Evolutionary conservation across 352 stramenopile species (phyloP).

Genomic region (Globisporangium yorkense): DNA sequence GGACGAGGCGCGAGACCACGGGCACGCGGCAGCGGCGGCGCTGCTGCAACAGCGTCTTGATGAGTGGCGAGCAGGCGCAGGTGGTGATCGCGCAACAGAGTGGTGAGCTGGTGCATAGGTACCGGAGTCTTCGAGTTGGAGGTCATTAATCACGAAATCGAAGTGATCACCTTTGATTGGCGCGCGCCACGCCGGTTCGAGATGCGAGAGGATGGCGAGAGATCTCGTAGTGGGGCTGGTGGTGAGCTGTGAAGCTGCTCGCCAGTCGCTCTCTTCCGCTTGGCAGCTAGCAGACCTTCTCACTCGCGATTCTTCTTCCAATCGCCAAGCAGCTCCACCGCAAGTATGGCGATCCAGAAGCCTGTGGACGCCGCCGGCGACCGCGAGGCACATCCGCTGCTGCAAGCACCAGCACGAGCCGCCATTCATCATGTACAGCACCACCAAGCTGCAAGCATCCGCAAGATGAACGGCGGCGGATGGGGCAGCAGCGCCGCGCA

Average conservation of each 20-base stretch:
- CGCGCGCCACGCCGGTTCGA: background rate
- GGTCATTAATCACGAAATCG: too few relatives aligned
- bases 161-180: background rate
- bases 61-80: background rate
- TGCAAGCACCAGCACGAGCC: background rate
- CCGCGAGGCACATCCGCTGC: background rate
- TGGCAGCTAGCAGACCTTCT: too few relatives aligned
- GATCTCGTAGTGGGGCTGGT: too few relatives aligned
- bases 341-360: background rate
- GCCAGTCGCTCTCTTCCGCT: background rate
- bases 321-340: background rate
- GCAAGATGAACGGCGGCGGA: too few relatives aligned
- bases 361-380: background rate
- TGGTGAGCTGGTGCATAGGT: too few relatives aligned
- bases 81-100: background rate
- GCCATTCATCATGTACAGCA: too few relatives aligned
- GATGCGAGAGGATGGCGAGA: background rate
- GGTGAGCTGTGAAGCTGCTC: background rate
- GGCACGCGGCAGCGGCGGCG: background rate
- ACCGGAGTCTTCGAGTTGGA: too few relatives aligned
- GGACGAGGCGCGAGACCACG: background rate
- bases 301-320: background rate
- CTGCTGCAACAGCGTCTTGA: background rate
- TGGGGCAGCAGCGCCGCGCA: constrained; percentile 16
- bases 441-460: background rate